Evolutionary conservation across 2,329 filamentous ascomycete genomes (phyloP), one percentile per base, ranked within the genome.

Genomic region (Fusarium coicis): DNA sequence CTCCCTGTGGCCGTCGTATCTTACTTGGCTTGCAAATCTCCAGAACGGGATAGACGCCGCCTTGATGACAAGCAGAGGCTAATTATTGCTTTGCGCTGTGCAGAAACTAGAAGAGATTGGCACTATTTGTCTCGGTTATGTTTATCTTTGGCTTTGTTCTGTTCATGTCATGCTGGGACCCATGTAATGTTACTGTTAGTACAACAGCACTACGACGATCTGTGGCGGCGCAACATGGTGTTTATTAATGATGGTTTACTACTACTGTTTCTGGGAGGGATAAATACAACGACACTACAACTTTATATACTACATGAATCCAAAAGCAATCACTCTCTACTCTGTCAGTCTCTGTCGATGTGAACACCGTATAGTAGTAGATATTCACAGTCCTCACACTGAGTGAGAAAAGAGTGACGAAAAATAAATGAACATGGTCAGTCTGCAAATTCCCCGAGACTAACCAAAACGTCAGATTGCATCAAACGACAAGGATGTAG

Each of bases 11-110:
- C 66, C 62, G 53, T 66, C 50, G 74, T 77, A 71, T 78, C 76
- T 78, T 77, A 78, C 75, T 71, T 68, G 72, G 68, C 68, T 64
- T 69, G 58, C 65, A 68, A 70, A 72, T 76, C 69, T 77, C 63
- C 74, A 78, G 76, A 65, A 78, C 76, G 68, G 76, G 75, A 62
- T 78, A 70, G 62, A 57, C 49, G 66, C 36, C 55, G 34, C 50
- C 30, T 47, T 47, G 26, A 28, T 34, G 62, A 60, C 49, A 49
- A 69, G 63, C 74, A 78, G 76, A 76, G 75, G 76, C 76, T 78
- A 75, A 76, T 59, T 46, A 76, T 62, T 49, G 53, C 62, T 69
- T 69, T 70, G 52, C 52, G 42, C 52, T 75, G 60, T 61, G 64
- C 54, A 73, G 71, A 74, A 73, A 73, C 71, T 73, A 74, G 54